Conservation (phyloP, 805 yeast genomes). For the Monosporozyma yasuniensis region DNA sequence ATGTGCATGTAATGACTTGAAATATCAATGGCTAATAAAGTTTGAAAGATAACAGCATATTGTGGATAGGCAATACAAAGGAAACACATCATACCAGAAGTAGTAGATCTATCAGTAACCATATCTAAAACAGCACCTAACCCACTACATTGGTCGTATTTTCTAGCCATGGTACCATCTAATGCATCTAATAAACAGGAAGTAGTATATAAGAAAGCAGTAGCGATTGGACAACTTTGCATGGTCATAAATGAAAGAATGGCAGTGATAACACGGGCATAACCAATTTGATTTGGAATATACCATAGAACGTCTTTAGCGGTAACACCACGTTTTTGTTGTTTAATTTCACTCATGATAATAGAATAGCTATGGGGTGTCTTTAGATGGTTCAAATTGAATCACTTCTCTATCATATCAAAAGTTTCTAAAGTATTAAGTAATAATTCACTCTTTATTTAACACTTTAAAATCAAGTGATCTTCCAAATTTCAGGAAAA, state of each 20-base stretch:
- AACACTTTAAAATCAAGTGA: not conserved
- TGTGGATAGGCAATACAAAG: conserved; percentile 71
- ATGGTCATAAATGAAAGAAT: conserved; percentile 70
- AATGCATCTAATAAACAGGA: conserved; percentile 92
- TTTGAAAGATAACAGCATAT: conserved; percentile 54
- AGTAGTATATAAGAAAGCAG: conserved; percentile 68
- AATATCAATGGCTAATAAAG: conserved; percentile 73
- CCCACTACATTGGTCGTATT: conserved; percentile 76
- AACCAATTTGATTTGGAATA: conserved; percentile 90
- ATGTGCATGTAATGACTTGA: conserved; percentile 97
- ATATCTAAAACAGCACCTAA: conserved; percentile 96
- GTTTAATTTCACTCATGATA: conserved; percentile 1
- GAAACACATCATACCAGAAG: conserved; percentile 84
- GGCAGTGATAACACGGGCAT: conserved; percentile 74
- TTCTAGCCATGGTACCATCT: conserved; percentile 93
- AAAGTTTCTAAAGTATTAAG: not conserved
- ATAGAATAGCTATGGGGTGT: not conserved
- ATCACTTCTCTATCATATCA: not conserved
- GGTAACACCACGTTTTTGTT: conserved; percentile 23
- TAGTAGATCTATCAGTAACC: conserved; percentile 98
- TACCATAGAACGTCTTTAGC: conserved; percentile 56
- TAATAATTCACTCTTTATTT: not conserved
- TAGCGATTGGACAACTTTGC: conserved; percentile 74
- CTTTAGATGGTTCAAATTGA: not conserved
- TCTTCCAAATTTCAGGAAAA: not conserved